These are phyloP conservation scores for Coccomyxa subellipsoidea DNA, from an alignment of 163 green algal species.

Conservation along the genomic window DNA sequence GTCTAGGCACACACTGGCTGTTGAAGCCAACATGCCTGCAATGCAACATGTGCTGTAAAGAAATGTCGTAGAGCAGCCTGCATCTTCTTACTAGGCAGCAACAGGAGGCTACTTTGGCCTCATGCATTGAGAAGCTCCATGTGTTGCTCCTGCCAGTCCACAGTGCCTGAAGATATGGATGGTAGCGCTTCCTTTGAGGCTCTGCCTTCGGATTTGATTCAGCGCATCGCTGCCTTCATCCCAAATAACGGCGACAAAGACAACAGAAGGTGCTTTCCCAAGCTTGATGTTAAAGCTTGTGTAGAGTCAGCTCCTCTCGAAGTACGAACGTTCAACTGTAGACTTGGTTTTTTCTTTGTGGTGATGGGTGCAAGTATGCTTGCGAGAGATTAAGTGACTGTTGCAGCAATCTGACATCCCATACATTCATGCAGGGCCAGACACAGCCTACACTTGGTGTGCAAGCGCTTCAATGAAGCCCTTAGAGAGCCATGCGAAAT, in stretches of 20 bases:
- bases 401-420: background rate
- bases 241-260: background rate
- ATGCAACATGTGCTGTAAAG: too few relatives aligned
- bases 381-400: background rate
- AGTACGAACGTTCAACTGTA: too few relatives aligned
- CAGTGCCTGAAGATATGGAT: background rate
- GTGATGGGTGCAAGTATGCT: too few relatives aligned
- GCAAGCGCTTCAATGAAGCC: background rate
- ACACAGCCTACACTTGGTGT: background rate
- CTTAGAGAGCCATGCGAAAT: background rate
- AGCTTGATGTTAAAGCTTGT: too few relatives aligned
- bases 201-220: background rate
- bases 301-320: background rate
- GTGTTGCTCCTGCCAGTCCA: background rate
- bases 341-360: too few relatives aligned
- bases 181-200: background rate
- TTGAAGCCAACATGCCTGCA: too few relatives aligned
- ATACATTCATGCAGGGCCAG: background rate
- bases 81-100: too few relatives aligned
- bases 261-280: background rate
- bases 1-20: too few relatives aligned
- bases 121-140: background rate
- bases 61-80: too few relatives aligned
- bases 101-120: too few relatives aligned
- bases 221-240: conserved; percentile 3